Conservation (phyloP, 139 green algal genomes). For the Auxenochlorella protothecoides region DNA sequence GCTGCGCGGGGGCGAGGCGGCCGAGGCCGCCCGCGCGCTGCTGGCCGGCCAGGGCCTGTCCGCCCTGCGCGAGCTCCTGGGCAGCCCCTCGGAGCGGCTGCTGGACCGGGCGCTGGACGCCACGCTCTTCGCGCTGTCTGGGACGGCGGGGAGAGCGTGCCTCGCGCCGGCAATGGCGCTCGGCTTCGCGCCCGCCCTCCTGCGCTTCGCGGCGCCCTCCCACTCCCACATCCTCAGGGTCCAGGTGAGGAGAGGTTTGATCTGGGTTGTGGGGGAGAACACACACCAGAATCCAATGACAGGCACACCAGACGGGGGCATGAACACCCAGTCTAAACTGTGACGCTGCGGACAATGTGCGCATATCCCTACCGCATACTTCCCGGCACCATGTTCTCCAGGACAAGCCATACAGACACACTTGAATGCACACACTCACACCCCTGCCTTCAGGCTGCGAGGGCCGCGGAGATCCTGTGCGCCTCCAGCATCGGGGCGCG, state of each 20-base stretch:
- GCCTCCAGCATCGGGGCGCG: not conserved
- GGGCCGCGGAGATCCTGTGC: too few species aligned
- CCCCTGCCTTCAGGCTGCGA: too few species aligned
- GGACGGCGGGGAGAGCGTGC: not conserved
- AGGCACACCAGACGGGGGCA: too few species aligned
- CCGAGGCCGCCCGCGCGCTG: slow-evolving; percentile 33
- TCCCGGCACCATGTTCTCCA: slow-evolving; percentile 38
- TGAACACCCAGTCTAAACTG: too few species aligned
- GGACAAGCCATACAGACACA: too few species aligned
- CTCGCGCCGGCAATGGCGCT: slow-evolving; percentile 26
- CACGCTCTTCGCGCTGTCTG: not conserved
- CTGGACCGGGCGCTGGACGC: not conserved
- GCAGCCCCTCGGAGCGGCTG: slow-evolving; percentile 30
- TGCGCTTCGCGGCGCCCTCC: slow-evolving; percentile 9
- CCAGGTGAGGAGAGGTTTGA: too few species aligned
- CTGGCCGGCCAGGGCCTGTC: slow-evolving; percentile 49
- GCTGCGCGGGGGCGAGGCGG: slow-evolving; percentile 12
- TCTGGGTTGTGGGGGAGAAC: too few species aligned
- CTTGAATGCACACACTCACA: too few species aligned
- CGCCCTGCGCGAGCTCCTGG: slow-evolving; percentile 62
- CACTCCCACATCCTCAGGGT: too few species aligned
- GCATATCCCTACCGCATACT: slow-evolving; percentile 48
- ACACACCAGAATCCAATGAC: too few species aligned
- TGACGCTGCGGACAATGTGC: slow-evolving; percentile 25
- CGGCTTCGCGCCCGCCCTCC: slow-evolving; percentile 39